Base-by-base conservation (phyloP, 106 monocot species). In the Dendrobium nobile region DNA sequence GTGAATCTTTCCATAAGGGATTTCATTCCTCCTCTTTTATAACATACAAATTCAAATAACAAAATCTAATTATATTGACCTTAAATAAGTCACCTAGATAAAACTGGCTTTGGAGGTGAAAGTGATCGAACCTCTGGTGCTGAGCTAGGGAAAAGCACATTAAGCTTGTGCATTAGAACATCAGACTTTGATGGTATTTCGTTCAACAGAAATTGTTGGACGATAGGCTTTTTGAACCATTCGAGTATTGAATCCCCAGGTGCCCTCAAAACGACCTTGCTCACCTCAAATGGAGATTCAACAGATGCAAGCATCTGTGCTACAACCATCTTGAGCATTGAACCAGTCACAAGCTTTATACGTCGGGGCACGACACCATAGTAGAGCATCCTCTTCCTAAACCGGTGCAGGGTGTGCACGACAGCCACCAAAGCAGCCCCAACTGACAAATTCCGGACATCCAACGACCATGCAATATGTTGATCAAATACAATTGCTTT, bases 401-500 rank as follows among this genome's bases (percentile, higher is more conserved):
- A 99, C n/a, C 98, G 82, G 78, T 99, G 98, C n/a, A 99, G 85
- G 4, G 98, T 99, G 80, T 99, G 98, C 81, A 93, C 91, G 5
- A 85, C 85, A 10, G 98, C 89, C 44, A 91, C 91, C 79, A 95
- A 74, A 4, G 98, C 95, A 10, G 98, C 95, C n/a, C 98, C 98
- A 0, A 99, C 91, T 0, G 98, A 99, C 27, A 99, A 81, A 77
- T 88, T 94, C 31, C 98, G 47, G 5, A 98, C 83, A 67, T 99
- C 98, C 78, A 99, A 79, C 2, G 92, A 95, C 98, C 98, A 99
- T 19, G 98, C 98, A 54, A 99, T 99, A 81, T 99, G 98, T 80
- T 99, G 95, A 48, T 99, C 98, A 54, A 99, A 99, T 22, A 99
- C 95, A 10, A 99, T 99, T 20, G 98, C 98, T 78, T 99, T 99